Base-by-base conservation (phyloP, 345 rosid genomes). In the Cardiospermum halicacabum region DNA sequence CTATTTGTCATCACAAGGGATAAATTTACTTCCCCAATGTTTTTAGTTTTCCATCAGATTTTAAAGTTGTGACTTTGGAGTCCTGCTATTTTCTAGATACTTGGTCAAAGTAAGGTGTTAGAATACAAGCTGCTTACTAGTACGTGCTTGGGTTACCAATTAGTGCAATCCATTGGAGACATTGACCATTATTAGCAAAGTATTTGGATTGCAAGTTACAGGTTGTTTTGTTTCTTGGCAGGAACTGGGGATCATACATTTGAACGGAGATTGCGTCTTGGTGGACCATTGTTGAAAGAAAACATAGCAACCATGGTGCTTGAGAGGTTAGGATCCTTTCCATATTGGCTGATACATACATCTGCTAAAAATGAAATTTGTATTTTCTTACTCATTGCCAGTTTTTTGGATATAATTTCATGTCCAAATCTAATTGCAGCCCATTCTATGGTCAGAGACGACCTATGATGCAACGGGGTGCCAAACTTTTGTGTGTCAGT, bases 161-260 rank as follows among this genome's bases (percentile, higher is more conserved):
- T 64, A 42, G n/a, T 31, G n/a, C 5, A 22, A 30, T 3, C 54
- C 13, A 5, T 22, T 13, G 43, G 47, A 54, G 58, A 30, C 65
- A 49, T 51, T 28, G 40, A 48, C 5, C 7, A n/a, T 37, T 24
- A 31, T 6, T 4, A 21, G 53, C 13, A 11, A 40, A 47, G 15
- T 54, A 51, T 18, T 59, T 56, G 25, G n/a, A 24, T 54, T 59
- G 36, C 25, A 58, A 30, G 13, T 24, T 61, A 10, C 43, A 58
- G 60, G 49, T 32, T 12, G 50, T 30, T 64, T 72, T 67, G 27
- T 12, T 54, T 36, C 62, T 72, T 66, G 78, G 61, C 84, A 91
- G 99, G 99, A 67, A 94, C 99, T 7, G 99, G 99, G 10, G 99
- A 94, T 75, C 97, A 91, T 77, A 74, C 93, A 51, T 94, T 74